These are phyloP conservation scores for Aspergillus coremiiformis DNA, from an alignment of 495 filamentous ascomycete genomes.

Conservation along the genomic window DNA sequence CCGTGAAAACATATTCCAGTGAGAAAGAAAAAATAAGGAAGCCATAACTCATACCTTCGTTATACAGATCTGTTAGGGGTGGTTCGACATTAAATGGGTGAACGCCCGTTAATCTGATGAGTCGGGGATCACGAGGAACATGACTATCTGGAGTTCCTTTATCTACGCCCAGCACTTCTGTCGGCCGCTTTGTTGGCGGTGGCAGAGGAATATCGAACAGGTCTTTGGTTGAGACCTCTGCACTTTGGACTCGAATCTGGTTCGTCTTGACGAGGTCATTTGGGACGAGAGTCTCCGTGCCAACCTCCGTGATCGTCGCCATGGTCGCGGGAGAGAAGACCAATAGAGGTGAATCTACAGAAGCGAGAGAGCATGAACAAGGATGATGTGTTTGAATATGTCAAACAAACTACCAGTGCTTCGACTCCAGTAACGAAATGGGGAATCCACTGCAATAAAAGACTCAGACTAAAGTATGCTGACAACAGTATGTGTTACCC, in stretches of 20 bases:
- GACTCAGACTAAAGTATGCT: not conserved
- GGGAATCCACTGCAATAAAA: not conserved
- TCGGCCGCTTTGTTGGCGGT: conserved; percentile 56
- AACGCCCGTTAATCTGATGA: conserved; percentile 83
- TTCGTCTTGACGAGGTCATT: conserved; percentile 18
- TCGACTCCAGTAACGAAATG: not conserved
- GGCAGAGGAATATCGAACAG: conserved; percentile 58
- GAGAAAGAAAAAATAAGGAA: not conserved
- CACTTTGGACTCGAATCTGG: conserved; percentile 24
- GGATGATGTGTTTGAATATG: not conserved
- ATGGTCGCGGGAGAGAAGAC: conserved; percentile 11
- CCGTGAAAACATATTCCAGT: not conserved
- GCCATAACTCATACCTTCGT: conserved; percentile 51
- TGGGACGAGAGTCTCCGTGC: conserved; percentile 15
- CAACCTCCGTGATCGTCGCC: conserved; percentile 23
- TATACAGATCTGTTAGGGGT: conserved; percentile 69
- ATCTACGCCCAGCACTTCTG: conserved; percentile 63
- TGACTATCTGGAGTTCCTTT: conserved; percentile 77
- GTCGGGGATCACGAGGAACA: conserved; percentile 76
- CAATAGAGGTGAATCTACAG: not conserved
- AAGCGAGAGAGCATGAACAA: not conserved
- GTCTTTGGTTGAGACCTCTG: conserved; percentile 21
- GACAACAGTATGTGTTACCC: not conserved
- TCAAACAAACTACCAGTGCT: not conserved
- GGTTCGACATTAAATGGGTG: conserved; percentile 96